Conservation (phyloP, 1,284 basidiomycete species). For the Microbotryum intermedium region DNA sequence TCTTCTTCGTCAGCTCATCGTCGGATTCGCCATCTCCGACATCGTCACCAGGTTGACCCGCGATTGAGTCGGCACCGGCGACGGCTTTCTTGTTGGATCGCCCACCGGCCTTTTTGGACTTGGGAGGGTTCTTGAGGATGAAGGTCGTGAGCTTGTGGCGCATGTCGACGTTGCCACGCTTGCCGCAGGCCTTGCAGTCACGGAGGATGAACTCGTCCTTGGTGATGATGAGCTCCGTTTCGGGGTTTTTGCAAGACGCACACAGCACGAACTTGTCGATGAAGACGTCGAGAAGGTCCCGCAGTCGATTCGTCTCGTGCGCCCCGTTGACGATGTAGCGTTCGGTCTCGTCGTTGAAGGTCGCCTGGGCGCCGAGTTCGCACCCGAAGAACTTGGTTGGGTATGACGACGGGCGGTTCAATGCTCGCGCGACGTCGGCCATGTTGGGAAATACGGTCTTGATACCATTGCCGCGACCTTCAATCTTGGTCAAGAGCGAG, state of each 20-base stretch:
- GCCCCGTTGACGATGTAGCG: slow-evolving; percentile 98
- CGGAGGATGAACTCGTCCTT: slow-evolving; percentile 83
- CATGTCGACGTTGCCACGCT: slow-evolving; percentile 88
- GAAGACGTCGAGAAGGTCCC: slow-evolving; percentile 91
- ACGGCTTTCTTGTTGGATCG: slow-evolving; percentile 46
- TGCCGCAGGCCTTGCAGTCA: slow-evolving; percentile 97
- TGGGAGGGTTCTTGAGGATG: slow-evolving; percentile 91
- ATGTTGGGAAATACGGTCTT: slow-evolving; percentile 99
- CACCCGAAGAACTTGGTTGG: slow-evolving; percentile 99
- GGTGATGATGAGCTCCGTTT: slow-evolving; percentile 89
- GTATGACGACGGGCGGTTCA: slow-evolving; percentile 87
- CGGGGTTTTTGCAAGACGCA: slow-evolving; percentile 96
- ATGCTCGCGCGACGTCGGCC: slow-evolving; percentile 91
- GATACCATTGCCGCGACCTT: slow-evolving; percentile 98
- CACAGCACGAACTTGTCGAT: slow-evolving; percentile 96
- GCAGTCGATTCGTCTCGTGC: slow-evolving; percentile 82
- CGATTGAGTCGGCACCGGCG: slow-evolving; percentile 32
- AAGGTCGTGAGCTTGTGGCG: slow-evolving; percentile 93
- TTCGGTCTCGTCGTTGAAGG: slow-evolving; percentile 92
- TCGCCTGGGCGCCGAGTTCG: slow-evolving; percentile 95
- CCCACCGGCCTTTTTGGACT: slow-evolving; percentile 58
- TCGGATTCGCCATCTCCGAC: slow-evolving; percentile 39
- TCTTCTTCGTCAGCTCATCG: slow-evolving; percentile 46
- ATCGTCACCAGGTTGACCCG: slow-evolving; percentile 20
- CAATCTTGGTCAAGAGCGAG: slow-evolving; percentile 86